Percentiles rank a stretch among this genome's conserved stretches.
phyloP scores from a whole-genome alignment of 371 early-diverging fungal species.

The Mucor indicus region DNA sequence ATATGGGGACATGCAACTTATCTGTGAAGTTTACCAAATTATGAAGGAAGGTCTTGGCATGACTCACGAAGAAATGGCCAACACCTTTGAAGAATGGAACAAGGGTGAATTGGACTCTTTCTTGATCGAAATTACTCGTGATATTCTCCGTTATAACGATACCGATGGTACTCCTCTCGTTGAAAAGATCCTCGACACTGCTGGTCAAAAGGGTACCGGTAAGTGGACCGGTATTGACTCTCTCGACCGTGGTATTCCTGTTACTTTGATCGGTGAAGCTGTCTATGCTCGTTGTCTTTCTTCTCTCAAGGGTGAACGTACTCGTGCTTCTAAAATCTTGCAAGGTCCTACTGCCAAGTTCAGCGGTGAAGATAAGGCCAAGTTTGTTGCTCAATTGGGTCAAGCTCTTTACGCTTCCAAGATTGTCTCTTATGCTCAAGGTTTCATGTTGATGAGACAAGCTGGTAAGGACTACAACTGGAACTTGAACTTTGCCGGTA shows the following conservation, averaged over 20 bases:
- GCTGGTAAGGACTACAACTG: slow-evolving; percentile 89
- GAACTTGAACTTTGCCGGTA: slow-evolving; percentile 92
- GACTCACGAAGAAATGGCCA: slow-evolving; percentile 80
- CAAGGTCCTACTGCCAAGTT: slow-evolving; percentile 64
- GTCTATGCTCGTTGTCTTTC: slow-evolving; percentile 96
- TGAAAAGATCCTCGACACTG: slow-evolving; percentile 93
- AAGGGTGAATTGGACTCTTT: slow-evolving; percentile 92
- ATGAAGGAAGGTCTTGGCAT: slow-evolving; percentile 80
- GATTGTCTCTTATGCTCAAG: slow-evolving; percentile 98
- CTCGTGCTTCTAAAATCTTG: slow-evolving; percentile 81
- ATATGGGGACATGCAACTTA: slow-evolving; percentile 99
- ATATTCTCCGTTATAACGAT: slow-evolving; percentile 90
- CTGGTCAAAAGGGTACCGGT: slow-evolving; percentile 99
- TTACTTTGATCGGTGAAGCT: slow-evolving; percentile 95
- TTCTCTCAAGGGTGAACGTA: slow-evolving; percentile 89
- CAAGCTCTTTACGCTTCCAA: slow-evolving; percentile 94
- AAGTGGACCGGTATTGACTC: slow-evolving; percentile 96
- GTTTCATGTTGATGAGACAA: slow-evolving; percentile 96
- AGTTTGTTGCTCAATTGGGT: slow-evolving; percentile 81
- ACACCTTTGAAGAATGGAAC: slow-evolving; percentile 91
- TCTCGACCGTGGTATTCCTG: slow-evolving; percentile 89
- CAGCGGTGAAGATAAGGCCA: slow-evolving; percentile 81
- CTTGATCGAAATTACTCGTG: slow-evolving; percentile 92
- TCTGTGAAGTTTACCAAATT: slow-evolving; percentile 93
- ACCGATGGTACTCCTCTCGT: slow-evolving; percentile 81